Base-by-base conservation (phyloP, 169 alveolate genomes). In the Cryptosporidium xiaoi region DNA sequence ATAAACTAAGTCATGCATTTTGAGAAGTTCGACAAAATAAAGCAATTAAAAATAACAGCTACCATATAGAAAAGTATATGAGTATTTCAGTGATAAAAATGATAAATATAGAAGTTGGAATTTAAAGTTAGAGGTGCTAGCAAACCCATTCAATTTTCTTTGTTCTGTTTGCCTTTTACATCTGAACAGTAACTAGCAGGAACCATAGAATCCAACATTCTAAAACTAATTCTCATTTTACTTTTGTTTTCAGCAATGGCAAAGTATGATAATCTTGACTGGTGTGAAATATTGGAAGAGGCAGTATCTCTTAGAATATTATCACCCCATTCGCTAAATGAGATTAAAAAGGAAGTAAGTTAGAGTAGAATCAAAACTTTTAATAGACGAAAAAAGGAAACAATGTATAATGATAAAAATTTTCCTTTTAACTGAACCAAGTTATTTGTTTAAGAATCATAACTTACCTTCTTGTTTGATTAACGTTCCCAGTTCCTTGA, bases 401-500 rank as follows among this genome's bases (percentile, higher is more conserved):
- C 4, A 40, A 40, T 8, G 0, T 24, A 64, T 18, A 13, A 55
- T 55, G 12, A 18, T 60, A 16, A 0, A 18, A 18, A 60, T 60
- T 13, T 31, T 18, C 3, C 24, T 2, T 18, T 50, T n/a, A n/a
- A 15, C 1, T 0, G 58, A n/a, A 15, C 58, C n/a, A 40, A 44
- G 12, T 24, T 15, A 10, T 18, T 15, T 8, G 18, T 24, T 24
- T 24, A 40, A 40, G 48, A 40, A 40, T 8, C 48, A 40, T 8
- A 77, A 82, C 93, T 51, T 92, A 94, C 99, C 98, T 94, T 91
- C 96, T 95, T 53, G 96, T 94, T 46, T 96, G 94, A 83, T 96
- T 95, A 10, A 96, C 94, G 82, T 96, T 94, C 10, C 99, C 99
- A n/a, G 99, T 95, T 44, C 99, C 99, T 68, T 94, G 96, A 92